Base-by-base conservation (phyloP, 2,329 filamentous ascomycete species). In the Phoma sp. region DNA sequence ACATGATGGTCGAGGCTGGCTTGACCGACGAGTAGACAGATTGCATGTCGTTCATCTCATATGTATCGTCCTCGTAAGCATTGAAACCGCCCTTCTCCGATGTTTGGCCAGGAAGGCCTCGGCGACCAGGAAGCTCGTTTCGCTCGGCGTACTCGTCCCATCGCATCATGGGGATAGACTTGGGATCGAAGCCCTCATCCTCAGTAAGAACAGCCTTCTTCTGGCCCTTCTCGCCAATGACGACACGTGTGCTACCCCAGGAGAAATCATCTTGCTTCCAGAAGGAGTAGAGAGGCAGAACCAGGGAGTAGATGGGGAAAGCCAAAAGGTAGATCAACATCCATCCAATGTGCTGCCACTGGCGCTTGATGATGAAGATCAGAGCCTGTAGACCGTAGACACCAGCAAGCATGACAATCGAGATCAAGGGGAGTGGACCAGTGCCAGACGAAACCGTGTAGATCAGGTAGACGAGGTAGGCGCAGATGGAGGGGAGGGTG, bases 221-320 rank as follows among this genome's bases (percentile, higher is more conserved):
- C 72, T 85, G 85, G 59, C 93, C 93, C 75, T 93, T 92, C 76
- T 99, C 95, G 55, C 92, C 93, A 62, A 98, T 90, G 64, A 99
- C 95, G 61, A 99, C 87, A 84, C 95, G 92, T 1, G 95, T 99
- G 79, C 95, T 98, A 83, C 95, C 95, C 95, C 95, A 99, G 2
- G 88, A 88, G 83, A 99, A 99, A 78, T 99, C 93, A 77, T 99
- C 95, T 76, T 97, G 93, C 78, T 97, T 96, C 95, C 95, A 99
- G 88, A 99, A 99, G 0, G 93, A 96, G 80, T 98, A 99, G 60
- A 99, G 80, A 0, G 95, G 95, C 11, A 99, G 84, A 59, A 96
- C 73, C 67, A 99, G 91, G 4, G 89, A 95, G 80, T 93, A 97
- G 65, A 99, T 90, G 0, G 95, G 95, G 80, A 90, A 97, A 2